phyloP scores from a whole-genome alignment of 257 asterid species.

The Verbascum thapsus region DNA sequence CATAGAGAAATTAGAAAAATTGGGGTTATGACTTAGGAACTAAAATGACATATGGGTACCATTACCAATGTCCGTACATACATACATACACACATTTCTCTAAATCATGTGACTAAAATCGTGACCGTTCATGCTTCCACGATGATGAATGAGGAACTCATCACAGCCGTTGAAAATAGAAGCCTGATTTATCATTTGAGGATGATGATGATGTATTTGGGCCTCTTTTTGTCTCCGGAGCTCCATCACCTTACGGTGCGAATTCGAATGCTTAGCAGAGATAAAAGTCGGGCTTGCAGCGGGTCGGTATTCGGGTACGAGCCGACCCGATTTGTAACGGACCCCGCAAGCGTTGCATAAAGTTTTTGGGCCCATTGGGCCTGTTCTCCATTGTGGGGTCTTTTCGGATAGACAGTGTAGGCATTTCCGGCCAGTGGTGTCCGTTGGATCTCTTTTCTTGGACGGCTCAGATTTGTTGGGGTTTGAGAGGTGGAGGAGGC shows the following conservation, averaged over 20 bases:
- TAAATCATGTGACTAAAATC: constrained; percentile 80
- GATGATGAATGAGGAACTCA: constrained; percentile 77
- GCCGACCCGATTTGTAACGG: constrained; percentile 90
- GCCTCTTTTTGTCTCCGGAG: constrained; percentile 88
- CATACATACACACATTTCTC: constrained; percentile 28
- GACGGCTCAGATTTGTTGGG: constrained; percentile 41
- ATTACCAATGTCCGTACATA: constrained; percentile 29
- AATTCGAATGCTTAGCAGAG: constrained; percentile 80
- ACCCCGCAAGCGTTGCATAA: constrained; percentile 98
- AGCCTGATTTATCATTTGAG: constrained; percentile 54
- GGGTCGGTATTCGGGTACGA: constrained; percentile 97
- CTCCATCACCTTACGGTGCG: constrained; percentile 95
- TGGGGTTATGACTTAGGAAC: constrained; percentile 48
- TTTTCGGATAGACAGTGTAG: constrained; percentile 93
- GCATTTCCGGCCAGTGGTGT: constrained; percentile 69
- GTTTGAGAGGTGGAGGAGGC: constrained; percentile 69
- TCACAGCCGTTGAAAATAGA: constrained; percentile 82
- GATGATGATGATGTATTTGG: constrained; percentile 52
- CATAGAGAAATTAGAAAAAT: constrained; percentile 44
- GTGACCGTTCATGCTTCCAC: constrained; percentile 52
- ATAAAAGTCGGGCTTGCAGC: constrained; percentile 92
- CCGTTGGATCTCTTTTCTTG: constrained; percentile 45
- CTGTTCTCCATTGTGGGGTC: constrained; percentile 98
- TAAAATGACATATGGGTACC: constrained; percentile 37
- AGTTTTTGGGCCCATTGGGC: constrained; percentile 96